Evolutionary conservation across 371 early-diverging fungal species (phyloP).

Genomic region (Rhizopus stolonifer): DNA sequence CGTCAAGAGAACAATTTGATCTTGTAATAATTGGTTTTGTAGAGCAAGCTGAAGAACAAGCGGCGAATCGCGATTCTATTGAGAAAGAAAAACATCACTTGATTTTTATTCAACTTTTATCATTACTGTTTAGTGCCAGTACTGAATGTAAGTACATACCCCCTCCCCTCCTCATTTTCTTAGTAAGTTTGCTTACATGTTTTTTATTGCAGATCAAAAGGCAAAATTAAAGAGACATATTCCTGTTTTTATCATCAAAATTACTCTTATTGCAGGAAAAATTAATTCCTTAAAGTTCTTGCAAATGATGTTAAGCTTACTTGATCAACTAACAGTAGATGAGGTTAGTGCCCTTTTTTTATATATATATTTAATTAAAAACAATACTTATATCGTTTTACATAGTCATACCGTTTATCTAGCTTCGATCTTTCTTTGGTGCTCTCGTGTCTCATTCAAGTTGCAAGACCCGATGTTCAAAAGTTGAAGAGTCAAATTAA

Average conservation of each 20-base stretch:
- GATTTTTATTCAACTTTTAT: conserved; percentile 34
- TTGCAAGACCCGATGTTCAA: conserved; percentile 32
- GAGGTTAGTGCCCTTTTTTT: conserved; percentile 27
- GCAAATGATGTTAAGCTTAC: conserved; percentile 32
- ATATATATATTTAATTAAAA: not conserved
- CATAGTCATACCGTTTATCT: conserved; percentile 22
- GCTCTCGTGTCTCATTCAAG: conserved; percentile 34
- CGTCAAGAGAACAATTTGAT: conserved; percentile 31
- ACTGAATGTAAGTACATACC: conserved; percentile 23
- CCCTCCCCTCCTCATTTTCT: too few species aligned
- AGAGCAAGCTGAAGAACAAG: conserved; percentile 28
- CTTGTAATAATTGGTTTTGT: conserved; percentile 25
- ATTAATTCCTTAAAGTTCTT: conserved; percentile 37
- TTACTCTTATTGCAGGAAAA: conserved; percentile 38
- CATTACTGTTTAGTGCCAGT: conserved; percentile 13
- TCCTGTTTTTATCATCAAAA: conserved; percentile 34
- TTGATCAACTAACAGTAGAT: conserved; percentile 39
- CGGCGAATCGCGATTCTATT: conserved; percentile 15
- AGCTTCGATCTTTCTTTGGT: conserved; percentile 35
- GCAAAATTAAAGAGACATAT: conserved; percentile 38
- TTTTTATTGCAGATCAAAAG: conserved; percentile 38
- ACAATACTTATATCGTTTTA: conserved; percentile 3
- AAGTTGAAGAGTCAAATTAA: conserved; percentile 21
- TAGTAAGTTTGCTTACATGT: not conserved
- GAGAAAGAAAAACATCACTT: conserved; percentile 26